A percentile compares a stretch with the other conserved stretches of the same genome.
phyloP scores from a whole-genome alignment of 148 eudicot genomes.

The Cornus florida region DNA sequence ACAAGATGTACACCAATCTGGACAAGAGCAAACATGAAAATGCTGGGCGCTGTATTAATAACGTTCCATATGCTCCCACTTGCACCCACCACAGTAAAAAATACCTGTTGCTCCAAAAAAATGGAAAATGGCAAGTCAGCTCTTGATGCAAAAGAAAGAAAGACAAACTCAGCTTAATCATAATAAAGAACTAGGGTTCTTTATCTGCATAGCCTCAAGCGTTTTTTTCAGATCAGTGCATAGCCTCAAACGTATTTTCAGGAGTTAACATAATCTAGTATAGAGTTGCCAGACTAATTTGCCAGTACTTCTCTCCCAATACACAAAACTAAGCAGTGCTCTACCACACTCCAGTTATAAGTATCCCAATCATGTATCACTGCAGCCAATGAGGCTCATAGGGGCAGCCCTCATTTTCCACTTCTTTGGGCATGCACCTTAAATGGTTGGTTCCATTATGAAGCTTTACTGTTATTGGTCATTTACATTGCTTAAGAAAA shows the following conservation, averaged over 20 bases:
- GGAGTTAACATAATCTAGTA: neutral
- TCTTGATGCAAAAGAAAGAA: constrained; percentile 17
- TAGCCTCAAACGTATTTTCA: neutral
- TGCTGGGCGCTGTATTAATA: constrained; percentile 78
- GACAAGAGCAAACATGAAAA: constrained; percentile 72
- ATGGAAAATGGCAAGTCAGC: constrained; percentile 5
- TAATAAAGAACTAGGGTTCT: neutral
- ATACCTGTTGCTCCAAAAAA: constrained; percentile 46
- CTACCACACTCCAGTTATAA: neutral
- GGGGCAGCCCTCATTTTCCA: neutral
- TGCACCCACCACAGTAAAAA: constrained; percentile 85
- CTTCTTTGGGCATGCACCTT: neutral
- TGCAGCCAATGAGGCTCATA: neutral
- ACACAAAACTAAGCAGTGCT: neutral
- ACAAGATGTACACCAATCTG: constrained; percentile 81
- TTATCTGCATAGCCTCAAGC: neutral
- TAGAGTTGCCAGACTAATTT: neutral
- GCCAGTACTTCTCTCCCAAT: neutral
- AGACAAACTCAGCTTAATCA: neutral
- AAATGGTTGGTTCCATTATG: neutral
- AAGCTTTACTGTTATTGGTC: neutral
- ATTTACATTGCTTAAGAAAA: too few relatives aligned
- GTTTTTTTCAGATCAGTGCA: neutral
- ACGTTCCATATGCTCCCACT: constrained; percentile 79
- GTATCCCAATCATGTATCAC: neutral